Evolutionary conservation across 2,329 filamentous ascomycete genomes (phyloP), one percentile per base, ranked within the genome.

Genomic region (Emericellopsis cladophorae): DNA sequence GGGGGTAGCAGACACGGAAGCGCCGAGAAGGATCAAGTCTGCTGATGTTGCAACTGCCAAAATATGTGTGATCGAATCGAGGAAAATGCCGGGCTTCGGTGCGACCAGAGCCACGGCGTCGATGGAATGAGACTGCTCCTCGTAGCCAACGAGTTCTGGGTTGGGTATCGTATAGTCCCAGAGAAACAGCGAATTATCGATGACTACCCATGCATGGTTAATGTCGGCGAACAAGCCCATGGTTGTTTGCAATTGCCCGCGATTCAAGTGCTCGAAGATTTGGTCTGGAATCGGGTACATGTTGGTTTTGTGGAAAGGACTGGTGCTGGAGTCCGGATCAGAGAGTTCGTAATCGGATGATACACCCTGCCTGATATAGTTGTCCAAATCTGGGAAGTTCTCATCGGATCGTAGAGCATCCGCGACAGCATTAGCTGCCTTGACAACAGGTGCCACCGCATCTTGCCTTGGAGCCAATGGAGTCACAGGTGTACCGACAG

Each of bases 151-250:
- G 34, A 95, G 70, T 56, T 95, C 85, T 5, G 90, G 87, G 50
- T 90, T 86, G n/a, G 85, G 79, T 56, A 87, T 76, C 7, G 88
- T 95, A 59, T 95, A 98, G 62, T 98, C 90, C 93, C 93, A 98
- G 14, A 98, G 71, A 57, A 95, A 98, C 36, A 98, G 70, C 46
- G 86, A 85, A 64, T 94, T 95, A 65, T 98, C 92, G 56, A 98
- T 92, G 21, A 85, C 79, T 42, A 95, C 84, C 84, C 89, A 98
- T 24, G 90, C 92, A 61, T 96, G 88, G 54, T 90, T 89, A 54
- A 98, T 74, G 61, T 93, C 85, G 15, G 92, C 85, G 60, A 98
- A 96, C 29, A 98, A 68, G 9, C 93, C 93, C 84, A 98, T 94
- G 54, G 79, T 76, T n/a, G 89, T 95, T 44, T 83, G 81, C 21